Evolutionary conservation across 1,139 yeast genomes (phyloP), one percentile per base, ranked within the genome.

Genomic region (Kodamaea sp.): DNA sequence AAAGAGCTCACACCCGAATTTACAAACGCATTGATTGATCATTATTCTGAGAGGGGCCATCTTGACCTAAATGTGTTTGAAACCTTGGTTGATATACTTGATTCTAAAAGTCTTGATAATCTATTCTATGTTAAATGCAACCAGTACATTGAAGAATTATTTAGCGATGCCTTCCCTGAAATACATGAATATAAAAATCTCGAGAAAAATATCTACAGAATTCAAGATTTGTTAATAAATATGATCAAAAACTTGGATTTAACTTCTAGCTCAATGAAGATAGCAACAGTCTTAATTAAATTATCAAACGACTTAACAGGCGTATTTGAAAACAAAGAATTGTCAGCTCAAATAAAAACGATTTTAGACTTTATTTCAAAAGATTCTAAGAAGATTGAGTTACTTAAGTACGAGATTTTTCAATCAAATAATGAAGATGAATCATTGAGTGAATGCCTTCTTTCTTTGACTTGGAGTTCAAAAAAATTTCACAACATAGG

Each of bases 151-250:
- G 72, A 69, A 37, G 39, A 47, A 3, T 40, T 68, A 9, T 70
- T 57, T 43, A 46, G 42, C 3, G 60, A 60, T 4, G 39, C 45
- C 1, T 52, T 57, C 8, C 75, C 74, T 0, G 46, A 48, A 24
- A 58, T 60, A 3, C 76, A 71, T 45, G 73, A 70, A 45, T 68
- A 60, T 49, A 43, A 56, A 37, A 49, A 67, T 41, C 42, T 55
- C 29, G 66, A 69, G 27, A 49, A 51, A 32, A 67, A 57, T 45
- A 44, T 68, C 20, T 62, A 62, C 32, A 47, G 64, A 24, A 53
- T 69, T 5, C 73, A 67, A 40, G 43, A 23, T 27, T 58, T 15
- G 36, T 51, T 8, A 45, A 45, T 29, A 32, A 41, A n/a, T n/a
- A 22, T 52, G 4, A 34, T 50, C 2, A 32, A 32, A 6, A 29